Base-by-base conservation (phyloP, 192 early-diverging fungal species). In the Coemansia furcata region DNA sequence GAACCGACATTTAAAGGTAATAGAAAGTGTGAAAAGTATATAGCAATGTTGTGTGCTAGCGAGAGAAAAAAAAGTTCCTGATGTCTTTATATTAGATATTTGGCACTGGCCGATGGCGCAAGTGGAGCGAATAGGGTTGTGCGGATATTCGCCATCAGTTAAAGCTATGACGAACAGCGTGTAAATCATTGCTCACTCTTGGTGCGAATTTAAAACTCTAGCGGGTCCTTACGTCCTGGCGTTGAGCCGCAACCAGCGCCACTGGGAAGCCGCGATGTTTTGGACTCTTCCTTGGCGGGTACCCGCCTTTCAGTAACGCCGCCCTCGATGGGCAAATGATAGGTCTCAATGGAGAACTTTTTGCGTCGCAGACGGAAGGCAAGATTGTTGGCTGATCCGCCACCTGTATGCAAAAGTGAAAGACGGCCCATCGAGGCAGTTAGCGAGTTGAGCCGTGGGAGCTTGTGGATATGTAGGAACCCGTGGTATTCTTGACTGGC, bases 251-350 rank as follows among this genome's bases (percentile, higher is more conserved):
- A 81, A 38, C 85, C 84, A 6, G 71, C 71, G 21, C 69, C 68
- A 21, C 59, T 55, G 11, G 50, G 50, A 23, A 54, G 7, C 11
- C 50, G 54, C 33, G 54, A 33, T 0, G 44, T 39, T 37, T 75
- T 72, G 29, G 60, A 15, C 3, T 77, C 68, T 15, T 76, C 74
- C n/a, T 62, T 38, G 29, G 66, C 66, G 2, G 80, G 76, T 19
- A 77, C 71, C 19, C 89, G 76, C 44, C 91, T 74, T 55, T 91
- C 86, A 17, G 82, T 85, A 0, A 92, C 91, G 36, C 93, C 94
- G 43, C 89, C 90, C 68, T 99, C 97, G 7, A 95, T 94, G n/a
- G 97, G 97, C 55, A 99, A 79, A 71, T 93, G 89, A 71, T 96
- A 95, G 0, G 94, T 91, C 66, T 97, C 95, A 30, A 99, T 92